These are phyloP conservation scores for Candida coleopterorum DNA, from an alignment of 805 yeast genomes.

Conservation along the genomic window DNA sequence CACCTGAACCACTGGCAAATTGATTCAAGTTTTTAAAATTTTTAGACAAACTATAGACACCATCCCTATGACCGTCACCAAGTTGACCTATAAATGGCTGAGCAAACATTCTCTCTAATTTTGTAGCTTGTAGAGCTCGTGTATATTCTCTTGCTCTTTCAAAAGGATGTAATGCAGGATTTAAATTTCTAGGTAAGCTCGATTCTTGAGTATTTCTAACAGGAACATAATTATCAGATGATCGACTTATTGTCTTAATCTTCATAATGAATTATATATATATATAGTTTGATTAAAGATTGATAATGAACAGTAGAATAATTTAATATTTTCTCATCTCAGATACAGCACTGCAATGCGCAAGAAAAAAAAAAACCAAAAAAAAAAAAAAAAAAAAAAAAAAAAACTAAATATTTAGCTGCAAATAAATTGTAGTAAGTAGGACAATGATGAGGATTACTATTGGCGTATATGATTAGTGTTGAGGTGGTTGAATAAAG, in stretches of 20 bases:
- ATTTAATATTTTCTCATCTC: constrained; percentile 4
- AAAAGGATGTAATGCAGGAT: constrained; percentile 94
- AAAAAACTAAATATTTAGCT: too few species aligned
- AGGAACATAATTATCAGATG: constrained; percentile 89
- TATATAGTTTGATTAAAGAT: neutral
- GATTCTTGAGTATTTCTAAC: constrained; percentile 87
- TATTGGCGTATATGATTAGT: too few species aligned
- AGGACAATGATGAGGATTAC: too few species aligned
- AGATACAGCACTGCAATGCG: neutral
- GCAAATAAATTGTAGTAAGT: too few species aligned
- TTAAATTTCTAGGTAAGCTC: constrained; percentile 79
- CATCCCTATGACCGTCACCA: constrained; percentile 94
- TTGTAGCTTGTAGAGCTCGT: constrained; percentile 90
- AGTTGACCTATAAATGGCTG: constrained; percentile 94
- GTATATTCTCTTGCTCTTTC: constrained; percentile 97
- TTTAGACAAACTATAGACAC: constrained; percentile 83
- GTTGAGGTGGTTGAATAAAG: too few species aligned
- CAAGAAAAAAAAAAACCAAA: neutral
- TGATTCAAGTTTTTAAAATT: constrained; percentile 65
- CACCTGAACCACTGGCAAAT: constrained; percentile 91
- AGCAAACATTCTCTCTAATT: constrained; percentile 94
- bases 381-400: too few species aligned
- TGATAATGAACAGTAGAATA: too few species aligned
- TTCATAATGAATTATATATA: constrained; percentile 46
- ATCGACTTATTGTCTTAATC: constrained; percentile 82